phyloP scores from a whole-genome alignment of 116 monocot genomes.

The Dioscorea cayenensis region DNA sequence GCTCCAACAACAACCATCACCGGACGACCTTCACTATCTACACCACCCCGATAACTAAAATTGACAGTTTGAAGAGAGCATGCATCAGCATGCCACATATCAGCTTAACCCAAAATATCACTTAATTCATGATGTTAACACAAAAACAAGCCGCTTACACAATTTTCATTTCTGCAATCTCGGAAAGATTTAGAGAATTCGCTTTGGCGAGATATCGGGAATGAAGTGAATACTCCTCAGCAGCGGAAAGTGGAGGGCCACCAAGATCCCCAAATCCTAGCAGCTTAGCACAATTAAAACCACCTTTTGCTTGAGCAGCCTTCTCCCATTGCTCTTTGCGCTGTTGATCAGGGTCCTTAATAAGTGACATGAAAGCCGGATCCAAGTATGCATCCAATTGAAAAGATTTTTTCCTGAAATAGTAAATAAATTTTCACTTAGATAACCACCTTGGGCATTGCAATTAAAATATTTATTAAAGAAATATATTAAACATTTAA shows the following conservation, averaged over 20 bases:
- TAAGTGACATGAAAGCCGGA: conserved; percentile 74
- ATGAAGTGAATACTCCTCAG: conserved; percentile 99
- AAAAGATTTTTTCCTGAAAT: conserved; percentile 40
- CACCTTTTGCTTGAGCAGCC: conserved; percentile 61
- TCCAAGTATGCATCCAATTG: conserved; percentile 65
- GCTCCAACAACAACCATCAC: conserved; percentile 98
- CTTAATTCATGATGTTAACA: background rate
- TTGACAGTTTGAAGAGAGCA: background rate
- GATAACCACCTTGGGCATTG: too few relatives aligned
- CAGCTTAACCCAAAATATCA: background rate
- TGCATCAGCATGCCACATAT: background rate
- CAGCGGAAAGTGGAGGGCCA: conserved; percentile 82
- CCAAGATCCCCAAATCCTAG: conserved; percentile 97
- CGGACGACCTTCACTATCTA: conserved; percentile 86
- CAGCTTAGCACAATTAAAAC: conserved; percentile 75
- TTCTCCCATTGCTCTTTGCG: conserved; percentile 87
- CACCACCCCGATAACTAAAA: conserved; percentile 91
- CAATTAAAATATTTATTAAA: too few relatives aligned
- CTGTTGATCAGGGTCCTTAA: conserved; percentile 73
- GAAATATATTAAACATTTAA: too few relatives aligned
- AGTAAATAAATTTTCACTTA: background rate
- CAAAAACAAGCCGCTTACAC: conserved; percentile 46
- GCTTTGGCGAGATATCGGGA: conserved; percentile 96
- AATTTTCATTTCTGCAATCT: conserved; percentile 99
- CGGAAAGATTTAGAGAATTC: conserved; percentile 86